A percentile compares a stretch with the other conserved stretches of the same genome.
Conservation (phyloP, 352 stramenopile species). For the Phytophthora litchii region DNA sequence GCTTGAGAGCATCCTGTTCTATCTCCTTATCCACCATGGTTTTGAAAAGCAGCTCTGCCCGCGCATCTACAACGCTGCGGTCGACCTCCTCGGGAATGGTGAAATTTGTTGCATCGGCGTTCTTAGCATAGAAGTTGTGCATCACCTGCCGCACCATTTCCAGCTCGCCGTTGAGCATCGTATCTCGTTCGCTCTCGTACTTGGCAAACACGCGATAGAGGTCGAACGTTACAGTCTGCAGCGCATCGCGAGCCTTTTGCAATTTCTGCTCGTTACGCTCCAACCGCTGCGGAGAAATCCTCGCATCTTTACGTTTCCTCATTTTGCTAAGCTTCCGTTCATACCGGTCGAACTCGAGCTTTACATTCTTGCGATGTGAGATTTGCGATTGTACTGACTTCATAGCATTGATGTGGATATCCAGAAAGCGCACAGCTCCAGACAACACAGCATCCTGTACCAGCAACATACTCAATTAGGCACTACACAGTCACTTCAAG, state of each 20-base stretch:
- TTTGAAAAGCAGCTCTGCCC: conserved; percentile 65
- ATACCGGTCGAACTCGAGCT: conserved; percentile 79
- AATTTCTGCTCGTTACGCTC: conserved; percentile 71
- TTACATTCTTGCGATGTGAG: conserved; percentile 62
- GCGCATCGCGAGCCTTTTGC: conserved; percentile 39
- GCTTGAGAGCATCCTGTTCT: conserved; percentile 40
- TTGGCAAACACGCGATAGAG: conserved; percentile 82
- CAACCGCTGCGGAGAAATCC: conserved; percentile 30
- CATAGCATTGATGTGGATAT: conserved; percentile 83
- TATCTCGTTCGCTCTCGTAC: conserved; percentile 76
- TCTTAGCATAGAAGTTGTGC: conserved; percentile 80
- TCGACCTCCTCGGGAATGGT: conserved; percentile 62
- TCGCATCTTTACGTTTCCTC: conserved; percentile 20
- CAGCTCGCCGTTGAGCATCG: conserved; percentile 79
- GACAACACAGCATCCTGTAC: conserved; percentile 63
- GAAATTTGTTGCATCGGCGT: conserved; percentile 73
- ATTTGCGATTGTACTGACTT: conserved; percentile 78
- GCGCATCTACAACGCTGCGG: conserved; percentile 47
- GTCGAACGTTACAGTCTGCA: conserved; percentile 63
- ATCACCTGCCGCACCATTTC: conserved; percentile 85
- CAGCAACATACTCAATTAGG: conserved; percentile 4
- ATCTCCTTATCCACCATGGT: conserved; percentile 62
- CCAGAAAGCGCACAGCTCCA: conserved; percentile 65
- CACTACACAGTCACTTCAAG: not conserved
- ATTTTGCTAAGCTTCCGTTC: conserved; percentile 57